A percentile compares a stretch with the other conserved stretches of the same genome.
Conservation (phyloP, 108 stramenopile genomes). For the Skeletonema tropicum region DNA sequence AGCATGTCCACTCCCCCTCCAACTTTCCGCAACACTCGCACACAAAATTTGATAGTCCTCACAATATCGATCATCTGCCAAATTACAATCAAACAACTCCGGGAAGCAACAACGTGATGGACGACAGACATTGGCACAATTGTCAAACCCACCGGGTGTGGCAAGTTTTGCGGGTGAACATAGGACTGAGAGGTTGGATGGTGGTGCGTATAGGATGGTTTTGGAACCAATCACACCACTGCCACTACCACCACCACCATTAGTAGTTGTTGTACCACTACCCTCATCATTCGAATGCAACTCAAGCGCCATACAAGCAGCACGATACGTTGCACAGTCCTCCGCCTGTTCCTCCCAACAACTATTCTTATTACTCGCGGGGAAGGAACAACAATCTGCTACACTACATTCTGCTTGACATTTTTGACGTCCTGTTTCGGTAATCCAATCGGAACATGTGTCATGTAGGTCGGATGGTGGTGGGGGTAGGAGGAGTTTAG, state of each 20-base stretch:
- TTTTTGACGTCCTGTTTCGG: conserved; percentile 16
- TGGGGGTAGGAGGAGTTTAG: conserved; percentile 2
- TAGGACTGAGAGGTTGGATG: background rate
- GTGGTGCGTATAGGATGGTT: background rate
- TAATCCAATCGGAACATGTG: conserved; percentile 39
- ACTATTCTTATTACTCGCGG: conserved; percentile 13
- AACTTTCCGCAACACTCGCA: conserved; percentile 26
- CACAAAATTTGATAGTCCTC: conserved; percentile 20
- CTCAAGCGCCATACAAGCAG: conserved; percentile 39
- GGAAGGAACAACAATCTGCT: conserved; percentile 22
- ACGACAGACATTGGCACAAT: conserved; percentile 15
- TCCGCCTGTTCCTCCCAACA: conserved; percentile 27
- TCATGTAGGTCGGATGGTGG: conserved; percentile 20
- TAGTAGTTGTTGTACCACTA: no score
- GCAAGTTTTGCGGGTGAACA: conserved; percentile 17
- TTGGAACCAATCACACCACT: background rate
- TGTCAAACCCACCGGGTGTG: conserved; percentile 27
- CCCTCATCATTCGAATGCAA: conserved; percentile 12
- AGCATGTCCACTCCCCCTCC: conserved; percentile 49
- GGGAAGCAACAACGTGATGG: conserved; percentile 34
- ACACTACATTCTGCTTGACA: conserved; percentile 20
- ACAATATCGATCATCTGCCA: conserved; percentile 23
- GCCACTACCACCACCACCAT: background rate
- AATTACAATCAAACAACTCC: conserved; percentile 17
- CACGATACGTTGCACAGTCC: conserved; percentile 34